A percentile compares a stretch with the other conserved stretches of the same genome.
These are phyloP conservation scores for Suhomyces ambrosiae DNA, from an alignment of 1,139 yeast species.

Conservation along the genomic window DNA sequence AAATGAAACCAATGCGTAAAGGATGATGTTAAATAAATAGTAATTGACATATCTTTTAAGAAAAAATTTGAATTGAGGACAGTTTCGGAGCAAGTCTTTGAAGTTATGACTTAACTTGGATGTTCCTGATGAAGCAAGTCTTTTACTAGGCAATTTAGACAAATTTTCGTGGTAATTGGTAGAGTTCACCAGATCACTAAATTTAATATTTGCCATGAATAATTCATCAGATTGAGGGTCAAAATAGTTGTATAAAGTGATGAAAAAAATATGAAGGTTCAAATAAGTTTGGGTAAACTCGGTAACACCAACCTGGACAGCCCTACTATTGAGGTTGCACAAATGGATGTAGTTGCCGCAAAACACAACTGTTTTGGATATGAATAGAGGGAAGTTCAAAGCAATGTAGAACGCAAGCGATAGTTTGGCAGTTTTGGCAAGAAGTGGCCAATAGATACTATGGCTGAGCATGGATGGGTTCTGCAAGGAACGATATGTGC, in stretches of 20 bases:
- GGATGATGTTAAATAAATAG: constrained; percentile 15
- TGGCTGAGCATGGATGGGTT: constrained; percentile 22
- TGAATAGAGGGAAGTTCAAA: constrained; percentile 14
- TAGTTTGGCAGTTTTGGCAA: constrained; percentile 13
- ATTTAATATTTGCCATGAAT: constrained; percentile 43
- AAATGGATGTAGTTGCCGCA: constrained; percentile 5
- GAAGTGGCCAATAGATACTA: neutral
- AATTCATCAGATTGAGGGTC: constrained; percentile 40
- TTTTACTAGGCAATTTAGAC: constrained; percentile 14
- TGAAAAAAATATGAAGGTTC: constrained; percentile 45
- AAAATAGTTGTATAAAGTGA: constrained; percentile 40
- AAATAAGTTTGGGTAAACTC: constrained; percentile 28
- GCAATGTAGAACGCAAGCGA: constrained; percentile 27
- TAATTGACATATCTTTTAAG: constrained; percentile 16
- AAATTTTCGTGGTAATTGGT: constrained; percentile 21
- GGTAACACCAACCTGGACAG: constrained; percentile 1
- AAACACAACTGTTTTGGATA: constrained; percentile 8
- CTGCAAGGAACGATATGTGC: constrained; percentile 50
- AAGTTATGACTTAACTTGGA: constrained; percentile 5
- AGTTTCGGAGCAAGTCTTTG: constrained; percentile 15
- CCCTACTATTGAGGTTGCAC: constrained; percentile 1
- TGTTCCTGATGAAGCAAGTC: neutral
- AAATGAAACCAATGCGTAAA: constrained; percentile 17
- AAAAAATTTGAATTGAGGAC: constrained; percentile 17
- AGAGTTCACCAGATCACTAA: constrained; percentile 40